Conservation (phyloP, 768 basidiomycete species). For the Trametopsis cervina region DNA sequence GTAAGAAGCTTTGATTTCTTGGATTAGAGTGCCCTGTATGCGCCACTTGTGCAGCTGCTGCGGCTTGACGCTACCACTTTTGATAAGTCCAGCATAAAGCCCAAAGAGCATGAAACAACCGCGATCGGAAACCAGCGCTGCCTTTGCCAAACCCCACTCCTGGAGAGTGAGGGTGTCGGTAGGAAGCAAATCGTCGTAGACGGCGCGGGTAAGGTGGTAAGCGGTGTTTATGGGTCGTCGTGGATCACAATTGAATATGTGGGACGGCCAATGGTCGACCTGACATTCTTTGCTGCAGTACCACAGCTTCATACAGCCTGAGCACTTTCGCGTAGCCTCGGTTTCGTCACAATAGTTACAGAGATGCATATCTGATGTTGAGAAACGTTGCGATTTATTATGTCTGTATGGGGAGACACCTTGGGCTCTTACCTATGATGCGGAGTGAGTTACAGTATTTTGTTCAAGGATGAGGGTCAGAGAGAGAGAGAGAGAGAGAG, state of each 20-base stretch:
- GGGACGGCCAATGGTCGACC: conserved; percentile 22
- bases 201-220: conserved; percentile 27
- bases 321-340: not conserved
- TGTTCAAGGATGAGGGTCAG: no score
- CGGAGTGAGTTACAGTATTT: no score
- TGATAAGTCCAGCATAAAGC: conserved; percentile 26
- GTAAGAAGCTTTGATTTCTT: conserved; percentile 27
- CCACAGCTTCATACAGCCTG: conserved; percentile 16
- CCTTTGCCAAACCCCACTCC: conserved; percentile 31
- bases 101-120: conserved; percentile 21
- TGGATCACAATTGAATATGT: conserved; percentile 28
- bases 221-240: conserved; percentile 23
- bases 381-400: no score
- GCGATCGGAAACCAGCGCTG: conserved; percentile 10
- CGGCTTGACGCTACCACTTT: conserved; percentile 16
- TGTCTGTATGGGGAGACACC: no score
- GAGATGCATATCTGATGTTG: no score
- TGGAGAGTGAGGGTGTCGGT: conserved; percentile 25
- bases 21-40: conserved; percentile 24
- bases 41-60: conserved; percentile 28
- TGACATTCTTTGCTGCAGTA: conserved; percentile 30
- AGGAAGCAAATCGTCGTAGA: conserved; percentile 21
- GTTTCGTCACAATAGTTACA: not conserved
- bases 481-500: no score
- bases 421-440: no score